These are phyloP conservation scores for Penicillium salamii DNA, from an alignment of 495 filamentous ascomycete genomes.

Conservation along the genomic window DNA sequence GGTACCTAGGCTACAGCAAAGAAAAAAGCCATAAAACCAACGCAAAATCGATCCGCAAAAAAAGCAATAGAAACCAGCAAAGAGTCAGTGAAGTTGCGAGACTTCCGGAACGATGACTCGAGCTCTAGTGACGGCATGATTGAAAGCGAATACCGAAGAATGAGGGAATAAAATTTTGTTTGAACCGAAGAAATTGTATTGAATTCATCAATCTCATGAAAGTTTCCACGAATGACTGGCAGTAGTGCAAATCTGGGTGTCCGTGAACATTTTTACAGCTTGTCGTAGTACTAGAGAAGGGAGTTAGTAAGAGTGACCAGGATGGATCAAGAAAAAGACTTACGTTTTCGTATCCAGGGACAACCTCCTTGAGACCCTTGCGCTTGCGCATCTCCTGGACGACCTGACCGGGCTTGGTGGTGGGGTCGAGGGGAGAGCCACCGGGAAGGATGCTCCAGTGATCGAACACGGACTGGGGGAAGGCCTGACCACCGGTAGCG, in stretches of 20 bases:
- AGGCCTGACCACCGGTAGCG: constrained; percentile 92
- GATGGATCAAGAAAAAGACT: constrained; percentile 41
- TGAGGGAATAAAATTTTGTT: constrained; percentile 27
- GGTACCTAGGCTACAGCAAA: constrained; percentile 26
- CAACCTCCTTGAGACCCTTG: constrained; percentile 97
- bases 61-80: constrained; percentile 22
- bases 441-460: constrained; percentile 95
- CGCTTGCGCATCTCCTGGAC: constrained; percentile 92
- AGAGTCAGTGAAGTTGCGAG: constrained; percentile 14
- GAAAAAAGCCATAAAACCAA: constrained; percentile 5
- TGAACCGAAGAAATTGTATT: constrained; percentile 47
- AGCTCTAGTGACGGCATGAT: constrained; percentile 19
- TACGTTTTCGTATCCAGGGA: constrained; percentile 90
- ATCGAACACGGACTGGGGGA: constrained; percentile 98
- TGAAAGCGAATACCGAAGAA: constrained; percentile 16
- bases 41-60: constrained; percentile 4
- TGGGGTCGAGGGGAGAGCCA: constrained; percentile 85
- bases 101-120: background rate
- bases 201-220: constrained; percentile 53
- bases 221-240: constrained; percentile 37
- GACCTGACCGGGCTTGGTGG: constrained; percentile 80
- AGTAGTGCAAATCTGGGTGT: constrained; percentile 32
- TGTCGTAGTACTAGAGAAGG: constrained; percentile 86
- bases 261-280: constrained; percentile 70
- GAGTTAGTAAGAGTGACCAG: constrained; percentile 50